A percentile compares a stretch with the other conserved stretches of the same genome.
Conservation (phyloP, 805 yeast species). For the Metschnikowia baotianmanensis region DNA sequence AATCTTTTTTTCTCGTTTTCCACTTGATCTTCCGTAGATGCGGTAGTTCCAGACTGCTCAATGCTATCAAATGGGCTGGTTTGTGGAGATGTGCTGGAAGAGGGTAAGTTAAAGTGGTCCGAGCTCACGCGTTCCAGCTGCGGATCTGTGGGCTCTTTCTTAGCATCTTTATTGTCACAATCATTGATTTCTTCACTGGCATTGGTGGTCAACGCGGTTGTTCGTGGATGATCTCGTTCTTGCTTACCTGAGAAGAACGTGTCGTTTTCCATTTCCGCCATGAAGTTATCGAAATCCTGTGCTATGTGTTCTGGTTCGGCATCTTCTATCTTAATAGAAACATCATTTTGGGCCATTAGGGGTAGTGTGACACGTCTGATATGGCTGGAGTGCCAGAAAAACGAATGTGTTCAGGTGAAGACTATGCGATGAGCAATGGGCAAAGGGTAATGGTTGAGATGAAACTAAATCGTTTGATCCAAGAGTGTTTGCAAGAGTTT, state of each 20-base stretch:
- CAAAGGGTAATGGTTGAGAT: too few relatives aligned
- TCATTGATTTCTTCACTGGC: too few relatives aligned
- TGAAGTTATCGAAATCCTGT: constrained; percentile 13
- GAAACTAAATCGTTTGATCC: too few relatives aligned
- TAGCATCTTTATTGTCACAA: too few relatives aligned
- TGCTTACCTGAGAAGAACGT: constrained; percentile 5
- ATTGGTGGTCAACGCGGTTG: too few relatives aligned
- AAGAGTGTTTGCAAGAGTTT: too few relatives aligned
- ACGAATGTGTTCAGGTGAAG: too few relatives aligned
- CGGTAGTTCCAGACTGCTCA: constrained; percentile 14
- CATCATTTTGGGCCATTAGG: constrained; percentile 1
- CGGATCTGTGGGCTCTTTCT: neutral
- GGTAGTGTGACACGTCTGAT: too few relatives aligned
- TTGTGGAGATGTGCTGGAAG: constrained; percentile 15
- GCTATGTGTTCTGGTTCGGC: neutral
- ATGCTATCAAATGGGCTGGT: constrained; percentile 12
- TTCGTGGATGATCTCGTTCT: constrained; percentile 5
- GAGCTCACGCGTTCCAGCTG: neutral
- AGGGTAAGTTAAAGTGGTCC: constrained; percentile 6
- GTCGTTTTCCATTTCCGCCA: constrained; percentile 14
- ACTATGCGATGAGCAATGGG: too few relatives aligned
- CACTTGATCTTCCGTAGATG: constrained; percentile 10
- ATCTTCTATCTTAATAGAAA: constrained; percentile 1
- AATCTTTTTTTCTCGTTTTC: neutral
- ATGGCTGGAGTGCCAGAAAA: too few relatives aligned